Percentiles rank a stretch among this genome's conserved stretches.
Conservation (phyloP, 1,139 yeast species). For the Candida pseudoviswanathii region DNA sequence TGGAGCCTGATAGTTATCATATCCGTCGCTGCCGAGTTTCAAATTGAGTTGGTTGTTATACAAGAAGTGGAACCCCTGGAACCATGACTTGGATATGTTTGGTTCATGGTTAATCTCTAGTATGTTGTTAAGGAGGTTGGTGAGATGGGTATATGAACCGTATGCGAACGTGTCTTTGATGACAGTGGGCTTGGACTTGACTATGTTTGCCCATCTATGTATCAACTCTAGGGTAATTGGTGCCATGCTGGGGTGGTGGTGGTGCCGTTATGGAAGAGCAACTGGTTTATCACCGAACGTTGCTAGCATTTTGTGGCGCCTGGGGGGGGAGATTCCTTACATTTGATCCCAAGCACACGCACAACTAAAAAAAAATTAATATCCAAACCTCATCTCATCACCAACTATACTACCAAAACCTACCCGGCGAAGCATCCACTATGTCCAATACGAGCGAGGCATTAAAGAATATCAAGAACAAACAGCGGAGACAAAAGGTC, state of each 20-base stretch:
- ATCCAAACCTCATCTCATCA: conserved; percentile 7
- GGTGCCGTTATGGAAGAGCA: background rate
- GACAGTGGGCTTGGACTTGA: conserved; percentile 20
- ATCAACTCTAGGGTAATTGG: conserved; percentile 13
- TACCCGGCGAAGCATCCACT: background rate
- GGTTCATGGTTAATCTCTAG: conserved; percentile 13
- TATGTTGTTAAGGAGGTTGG: conserved; percentile 20
- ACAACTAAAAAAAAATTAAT: conserved; percentile 4
- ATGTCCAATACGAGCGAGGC: conserved; percentile 32
- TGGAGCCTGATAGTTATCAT: conserved; percentile 82
- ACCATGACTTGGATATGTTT: conserved; percentile 8
- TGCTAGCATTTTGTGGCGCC: background rate
- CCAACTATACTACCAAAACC: background rate
- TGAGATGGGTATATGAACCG: conserved; percentile 20
- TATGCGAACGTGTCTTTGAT: conserved; percentile 23
- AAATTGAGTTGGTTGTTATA: conserved; percentile 57
- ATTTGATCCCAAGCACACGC: background rate
- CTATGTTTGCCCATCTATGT: conserved; percentile 21
- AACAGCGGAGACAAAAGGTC: conserved; percentile 76
- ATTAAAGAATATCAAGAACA: conserved; percentile 61
- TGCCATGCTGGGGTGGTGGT: conserved; percentile 8
- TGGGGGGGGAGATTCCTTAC: too few species aligned
- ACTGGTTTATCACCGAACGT: conserved; percentile 3
- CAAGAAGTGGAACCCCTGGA: conserved; percentile 63
- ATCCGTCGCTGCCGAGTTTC: conserved; percentile 70